These are phyloP conservation scores for Kwoniella dejecticola DNA, from an alignment of 768 basidiomycete genomes.

Conservation along the genomic window DNA sequence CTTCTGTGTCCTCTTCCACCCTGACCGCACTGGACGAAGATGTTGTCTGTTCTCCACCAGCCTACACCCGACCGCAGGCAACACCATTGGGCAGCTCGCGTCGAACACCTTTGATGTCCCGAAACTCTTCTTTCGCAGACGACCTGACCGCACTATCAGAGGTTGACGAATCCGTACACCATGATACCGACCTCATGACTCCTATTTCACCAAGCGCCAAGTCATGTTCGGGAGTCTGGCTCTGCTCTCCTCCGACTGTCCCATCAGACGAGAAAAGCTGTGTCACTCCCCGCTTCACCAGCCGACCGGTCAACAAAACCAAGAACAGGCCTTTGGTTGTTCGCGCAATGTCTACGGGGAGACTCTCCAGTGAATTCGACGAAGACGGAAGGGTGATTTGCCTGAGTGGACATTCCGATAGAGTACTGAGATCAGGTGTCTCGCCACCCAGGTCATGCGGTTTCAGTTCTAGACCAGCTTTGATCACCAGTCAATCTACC, in stretches of 20 bases:
- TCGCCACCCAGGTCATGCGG: constrained; percentile 1
- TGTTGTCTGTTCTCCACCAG: neutral
- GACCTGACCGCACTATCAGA: constrained; percentile 4
- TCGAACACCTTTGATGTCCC: constrained; percentile 8
- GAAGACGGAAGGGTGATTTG: constrained; percentile 24
- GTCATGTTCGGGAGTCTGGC: constrained; percentile 9
- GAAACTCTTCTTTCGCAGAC: constrained; percentile 11
- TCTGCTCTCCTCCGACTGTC: constrained; percentile 11
- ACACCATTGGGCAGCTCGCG: neutral
- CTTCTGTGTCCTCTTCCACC: neutral
- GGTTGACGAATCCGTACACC: constrained; percentile 5
- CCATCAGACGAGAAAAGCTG: neutral
- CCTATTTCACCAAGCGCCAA: constrained; percentile 2
- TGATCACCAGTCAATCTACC: neutral
- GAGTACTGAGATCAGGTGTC: constrained; percentile 14
- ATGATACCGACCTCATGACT: no score
- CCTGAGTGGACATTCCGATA: constrained; percentile 26
- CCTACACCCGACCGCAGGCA: neutral
- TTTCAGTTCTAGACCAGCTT: neutral
- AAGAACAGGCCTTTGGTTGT: constrained; percentile 16
- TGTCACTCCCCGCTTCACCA: neutral
- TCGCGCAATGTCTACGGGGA: constrained; percentile 29
- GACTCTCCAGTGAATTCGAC: constrained; percentile 26
- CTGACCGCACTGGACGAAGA: constrained; percentile 9
- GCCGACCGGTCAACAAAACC: neutral